Base-by-base conservation (phyloP, 352 stramenopile genomes). In the Globisporangium polare region DNA sequence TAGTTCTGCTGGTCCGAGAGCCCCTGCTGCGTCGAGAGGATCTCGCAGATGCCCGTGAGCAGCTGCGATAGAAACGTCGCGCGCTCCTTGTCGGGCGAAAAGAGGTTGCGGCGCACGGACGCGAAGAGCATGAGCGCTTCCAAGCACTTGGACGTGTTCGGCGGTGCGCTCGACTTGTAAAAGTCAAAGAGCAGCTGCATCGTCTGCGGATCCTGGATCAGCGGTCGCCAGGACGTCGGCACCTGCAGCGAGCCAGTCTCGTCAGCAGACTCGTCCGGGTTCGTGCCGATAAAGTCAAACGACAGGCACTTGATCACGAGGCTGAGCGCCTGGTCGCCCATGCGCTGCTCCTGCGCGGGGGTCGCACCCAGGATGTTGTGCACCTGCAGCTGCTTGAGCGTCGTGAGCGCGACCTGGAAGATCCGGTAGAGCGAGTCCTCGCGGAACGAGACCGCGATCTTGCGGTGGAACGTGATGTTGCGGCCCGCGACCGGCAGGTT, bases 241-340 rank as follows among this genome's bases (percentile, higher is more conserved):
- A 98, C 92, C 80, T 99, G 97, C 54, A 99, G 92, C 7, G 97
- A 98, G 5, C 96, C 96, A 15, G 98, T 96, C 58, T 99, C 97
- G 61, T 99, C 97, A 0, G 94, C 93, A 0, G 92, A 98, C 75
- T 99, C 97, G 66, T 99, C 96, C 13, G 96, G 94, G 74, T 99
- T 99, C 8, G 97, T 99, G 37, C 97, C 97, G 61, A 99, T 99
- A 73, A 99, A 99, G 73, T 99, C 97, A 79, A 99, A 99, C 12
- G 90, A 98, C 27, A 99, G 72, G 74, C 95, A 99, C 62, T 97
- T 94, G 57, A 98, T 96, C 22, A 86, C 80, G 33, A 99, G 77
- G 24, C 83, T 74, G 13, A 99, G 78, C 24, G 95, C 88, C 54
- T 97, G 92, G 69, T 99, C 92, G 20, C 90, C 89, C 69, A 99